A percentile compares a stretch with the other conserved stretches of the same genome.
Conservation (phyloP, 345 rosid genomes). For the Streptanthus diversifolius region DNA sequence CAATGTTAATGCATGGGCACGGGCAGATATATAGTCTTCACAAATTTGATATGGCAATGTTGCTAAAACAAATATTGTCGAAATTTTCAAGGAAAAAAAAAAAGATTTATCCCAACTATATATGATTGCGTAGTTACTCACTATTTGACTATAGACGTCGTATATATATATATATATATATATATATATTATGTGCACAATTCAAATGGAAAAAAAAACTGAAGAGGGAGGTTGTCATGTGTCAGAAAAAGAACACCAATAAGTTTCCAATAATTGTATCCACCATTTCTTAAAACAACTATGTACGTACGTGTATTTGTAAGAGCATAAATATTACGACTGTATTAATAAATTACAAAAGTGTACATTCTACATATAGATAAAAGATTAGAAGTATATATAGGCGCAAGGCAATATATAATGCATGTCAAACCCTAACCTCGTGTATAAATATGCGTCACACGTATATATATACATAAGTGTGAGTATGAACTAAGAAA, state of each 20-base stretch:
- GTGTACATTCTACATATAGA: neutral
- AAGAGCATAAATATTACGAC: neutral
- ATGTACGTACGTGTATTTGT: neutral
- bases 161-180: too few relatives aligned
- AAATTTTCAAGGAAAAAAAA: neutral
- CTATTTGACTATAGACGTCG: neutral
- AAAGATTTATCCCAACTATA: neutral
- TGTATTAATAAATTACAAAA: neutral
- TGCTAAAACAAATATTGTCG: neutral
- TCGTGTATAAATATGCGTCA: constrained; percentile 11
- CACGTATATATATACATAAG: neutral
- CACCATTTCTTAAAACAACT: neutral
- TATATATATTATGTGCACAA: neutral
- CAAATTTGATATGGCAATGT: neutral
- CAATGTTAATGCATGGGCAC: neutral
- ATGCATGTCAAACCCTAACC: constrained; percentile 38
- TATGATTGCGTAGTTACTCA: neutral
- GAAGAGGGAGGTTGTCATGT: constrained; percentile 10
- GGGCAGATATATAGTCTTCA: neutral
- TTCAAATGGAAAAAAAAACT: constrained; percentile 10
- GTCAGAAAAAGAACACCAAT: constrained; percentile 22
- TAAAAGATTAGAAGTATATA: neutral
- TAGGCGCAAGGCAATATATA: constrained; percentile 23
- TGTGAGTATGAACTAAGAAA: neutral
- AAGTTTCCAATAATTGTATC: constrained; percentile 16